Evolutionary conservation across 306 rosid species (phyloP).

Genomic region (Trichosanthes cucumerina): DNA sequence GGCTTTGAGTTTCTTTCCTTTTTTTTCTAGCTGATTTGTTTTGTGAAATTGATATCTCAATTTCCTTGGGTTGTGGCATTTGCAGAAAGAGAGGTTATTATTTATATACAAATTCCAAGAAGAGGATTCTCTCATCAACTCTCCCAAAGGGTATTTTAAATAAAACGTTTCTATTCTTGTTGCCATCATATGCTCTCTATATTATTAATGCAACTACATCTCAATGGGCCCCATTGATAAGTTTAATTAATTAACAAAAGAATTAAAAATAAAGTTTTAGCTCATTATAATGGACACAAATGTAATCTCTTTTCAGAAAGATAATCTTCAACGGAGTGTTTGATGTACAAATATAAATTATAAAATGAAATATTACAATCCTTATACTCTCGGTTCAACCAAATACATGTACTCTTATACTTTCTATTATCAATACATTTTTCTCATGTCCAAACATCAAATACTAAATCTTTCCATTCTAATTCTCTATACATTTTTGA

Average conservation of each 20-base stretch:
- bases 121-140: background rate
- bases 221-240: background rate
- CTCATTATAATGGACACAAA: no score
- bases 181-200: background rate
- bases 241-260: background rate
- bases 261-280: background rate
- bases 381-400: no score
- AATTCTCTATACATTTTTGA: background rate
- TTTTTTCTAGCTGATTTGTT: background rate
- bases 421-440: no score
- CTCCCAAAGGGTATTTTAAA: slow-evolving; percentile 11
- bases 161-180: background rate
- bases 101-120: slow-evolving; percentile 4
- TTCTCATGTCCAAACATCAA: no score
- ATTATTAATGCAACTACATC: background rate
- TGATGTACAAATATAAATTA: no score
- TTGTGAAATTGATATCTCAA: background rate
- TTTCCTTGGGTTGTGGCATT: background rate
- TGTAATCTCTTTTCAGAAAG: no score
- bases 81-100: background rate
- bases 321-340: no score
- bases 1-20: background rate
- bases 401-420: no score
- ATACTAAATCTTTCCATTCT: background rate
- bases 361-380: no score